These are phyloP conservation scores for Aureobasidium sp. DNA, from an alignment of 2,329 filamentous ascomycete genomes.

Conservation along the genomic window DNA sequence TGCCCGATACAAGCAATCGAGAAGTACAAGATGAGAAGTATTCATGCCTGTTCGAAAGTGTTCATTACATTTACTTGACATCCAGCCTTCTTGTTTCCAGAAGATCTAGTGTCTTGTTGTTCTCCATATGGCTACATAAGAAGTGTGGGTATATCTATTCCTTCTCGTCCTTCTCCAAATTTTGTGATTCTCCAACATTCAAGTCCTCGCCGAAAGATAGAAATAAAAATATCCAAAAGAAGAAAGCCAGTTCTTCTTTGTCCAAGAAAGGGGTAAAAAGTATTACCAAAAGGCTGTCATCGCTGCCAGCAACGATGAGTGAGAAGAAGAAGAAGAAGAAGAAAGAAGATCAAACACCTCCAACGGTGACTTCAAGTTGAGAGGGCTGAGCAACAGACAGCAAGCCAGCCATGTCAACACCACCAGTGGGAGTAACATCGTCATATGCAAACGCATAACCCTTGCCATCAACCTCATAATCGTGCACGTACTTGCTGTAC, in stretches of 20 bases:
- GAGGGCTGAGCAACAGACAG: slow-evolving; percentile 36
- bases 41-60: neutral
- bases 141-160: neutral
- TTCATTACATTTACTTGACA: neutral
- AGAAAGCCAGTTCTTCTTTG: neutral
- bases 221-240: neutral
- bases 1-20: too few relatives aligned
- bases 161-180: neutral
- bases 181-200: neutral
- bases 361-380: slow-evolving; percentile 40
- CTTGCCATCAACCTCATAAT: slow-evolving; percentile 48
- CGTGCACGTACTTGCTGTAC: slow-evolving; percentile 53
- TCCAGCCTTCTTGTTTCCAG: neutral
- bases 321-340: neutral
- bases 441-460: slow-evolving; percentile 64
- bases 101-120: neutral
- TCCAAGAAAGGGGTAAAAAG: too few relatives aligned
- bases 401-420: slow-evolving; percentile 45
- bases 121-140: neutral
- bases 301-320: neutral
- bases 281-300: too few relatives aligned
- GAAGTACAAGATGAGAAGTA: neutral
- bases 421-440: slow-evolving; percentile 54
- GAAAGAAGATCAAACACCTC: slow-evolving; percentile 26
- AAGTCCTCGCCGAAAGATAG: neutral